Evolutionary conservation across 768 basidiomycete genomes (phyloP), one percentile per base, ranked within the genome.

Genomic region (Daedalea quercina): DNA sequence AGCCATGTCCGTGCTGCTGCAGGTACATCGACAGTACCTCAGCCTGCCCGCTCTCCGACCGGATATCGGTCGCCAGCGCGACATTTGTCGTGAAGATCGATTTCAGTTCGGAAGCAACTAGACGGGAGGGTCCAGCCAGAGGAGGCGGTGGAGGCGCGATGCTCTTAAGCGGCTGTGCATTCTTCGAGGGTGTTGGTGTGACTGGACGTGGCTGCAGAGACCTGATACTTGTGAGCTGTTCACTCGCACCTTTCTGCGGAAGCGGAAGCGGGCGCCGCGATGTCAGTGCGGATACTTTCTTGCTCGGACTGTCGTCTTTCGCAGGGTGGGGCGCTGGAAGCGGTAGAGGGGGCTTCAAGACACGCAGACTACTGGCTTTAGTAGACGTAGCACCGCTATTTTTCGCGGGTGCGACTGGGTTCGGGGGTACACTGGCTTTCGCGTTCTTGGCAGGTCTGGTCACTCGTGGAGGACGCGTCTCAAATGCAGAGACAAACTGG

Each of bases 1-100:
- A 75, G 50, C 45, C 70, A 53, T 63, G 63, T 0, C 67, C 67
- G 35, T 77, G 69, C 55, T 81, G 76, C 47, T 74, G 76, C 15
- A 84, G 63, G 43, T 81, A 71, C 15, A 84, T 69, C 3, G 78
- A 76, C 9, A 81, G 69, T 2, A 84, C 60, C 58, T 82, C 79
- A 20, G 75, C 74, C 2, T 71, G 63, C 8, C 78, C 69, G 22
- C 66, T 70, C 40, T 82, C 79, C 15, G 78, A 77, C 33, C 71
- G 75, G 1, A 78, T 67, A 62, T 83, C 76, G 12, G 72, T 80
- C 20, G 78, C 74, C 13, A 68, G 70, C 1, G 81, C 80, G 15
- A 84, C 65, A n/a, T 67, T 64, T 4, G 80, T 82, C 15, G 73
- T 77, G 0, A 73, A 73, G 26, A 84, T 77, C 7, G 80, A 76